Percentiles rank a stretch among this genome's conserved stretches.
Evolutionary conservation across 2,329 filamentous ascomycete genomes (phyloP).

Genomic region (Fusarium sp.): DNA sequence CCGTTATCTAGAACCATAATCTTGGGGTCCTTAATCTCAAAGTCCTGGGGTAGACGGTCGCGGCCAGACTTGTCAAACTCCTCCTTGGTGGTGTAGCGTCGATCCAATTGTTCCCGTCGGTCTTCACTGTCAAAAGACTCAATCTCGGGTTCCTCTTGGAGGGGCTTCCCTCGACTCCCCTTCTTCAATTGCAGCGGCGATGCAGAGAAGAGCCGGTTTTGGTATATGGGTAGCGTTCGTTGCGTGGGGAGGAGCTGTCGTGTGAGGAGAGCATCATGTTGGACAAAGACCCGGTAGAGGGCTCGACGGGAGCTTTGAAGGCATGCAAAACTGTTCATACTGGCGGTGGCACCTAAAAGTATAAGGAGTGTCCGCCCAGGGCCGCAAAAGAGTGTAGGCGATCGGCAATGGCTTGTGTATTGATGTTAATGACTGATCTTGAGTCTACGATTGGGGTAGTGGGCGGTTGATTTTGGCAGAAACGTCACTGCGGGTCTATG

Average conservation of each 20-base stretch:
- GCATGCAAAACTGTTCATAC: constrained; percentile 55
- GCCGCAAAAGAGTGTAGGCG: constrained; percentile 5
- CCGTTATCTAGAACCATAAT: constrained; percentile 57
- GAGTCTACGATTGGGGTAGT: constrained; percentile 7
- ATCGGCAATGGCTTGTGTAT: constrained; percentile 23
- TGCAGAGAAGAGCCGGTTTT: constrained; percentile 29
- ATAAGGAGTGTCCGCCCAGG: background rate
- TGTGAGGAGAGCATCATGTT: constrained; percentile 42
- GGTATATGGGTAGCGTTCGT: constrained; percentile 10
- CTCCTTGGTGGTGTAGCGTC: constrained; percentile 50
- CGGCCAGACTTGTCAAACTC: constrained; percentile 50
- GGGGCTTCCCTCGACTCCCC: background rate
- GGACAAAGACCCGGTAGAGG: constrained; percentile 60
- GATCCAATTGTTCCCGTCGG: constrained; percentile 42
- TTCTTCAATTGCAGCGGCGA: constrained; percentile 16
- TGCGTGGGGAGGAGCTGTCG: constrained; percentile 33
- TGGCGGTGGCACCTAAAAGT: constrained; percentile 6
- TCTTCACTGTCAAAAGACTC: constrained; percentile 24
- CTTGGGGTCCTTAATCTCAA: constrained; percentile 56
- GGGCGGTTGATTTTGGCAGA: constrained; percentile 41
- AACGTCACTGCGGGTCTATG: constrained; percentile 38
- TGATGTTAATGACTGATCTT: constrained; percentile 23
- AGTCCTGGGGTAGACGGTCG: constrained; percentile 55
- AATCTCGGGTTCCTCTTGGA: background rate
- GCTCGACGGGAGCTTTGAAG: constrained; percentile 58